phyloP scores from a whole-genome alignment of 2,329 filamentous ascomycete species.

The Arthrobotrys pseudoclavata region DNA sequence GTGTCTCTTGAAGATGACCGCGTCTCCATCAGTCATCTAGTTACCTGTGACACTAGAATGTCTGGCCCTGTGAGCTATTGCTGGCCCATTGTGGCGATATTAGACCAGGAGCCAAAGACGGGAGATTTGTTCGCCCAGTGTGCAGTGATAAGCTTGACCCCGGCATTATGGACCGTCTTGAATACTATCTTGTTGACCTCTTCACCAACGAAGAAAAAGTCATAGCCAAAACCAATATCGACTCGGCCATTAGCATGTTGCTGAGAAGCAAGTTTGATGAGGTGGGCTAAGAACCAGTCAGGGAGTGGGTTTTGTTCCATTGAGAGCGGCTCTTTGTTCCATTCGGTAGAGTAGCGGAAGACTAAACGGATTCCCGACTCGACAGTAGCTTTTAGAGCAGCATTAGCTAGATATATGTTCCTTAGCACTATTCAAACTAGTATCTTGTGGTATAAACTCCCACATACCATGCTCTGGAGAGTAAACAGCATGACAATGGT shows the following conservation, averaged over 20 bases:
- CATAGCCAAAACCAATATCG: conserved; percentile 68
- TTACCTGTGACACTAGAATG: conserved; percentile 68
- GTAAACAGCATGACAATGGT: conserved; percentile 66
- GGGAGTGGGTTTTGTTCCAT: conserved; percentile 63
- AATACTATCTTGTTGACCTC: conserved; percentile 67
- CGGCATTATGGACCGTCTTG: conserved; percentile 65
- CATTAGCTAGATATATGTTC: conserved; percentile 60
- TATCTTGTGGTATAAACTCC: background rate
- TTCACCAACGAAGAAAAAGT: conserved; percentile 67
- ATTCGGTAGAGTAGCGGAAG: conserved; percentile 67
- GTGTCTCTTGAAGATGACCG: conserved; percentile 65
- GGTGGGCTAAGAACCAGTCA: conserved; percentile 66
- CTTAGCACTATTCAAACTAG: background rate
- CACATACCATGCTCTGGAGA: conserved; percentile 64
- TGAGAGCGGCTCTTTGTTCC: conserved; percentile 63
- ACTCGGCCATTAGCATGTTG: conserved; percentile 65
- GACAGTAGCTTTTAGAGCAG: conserved; percentile 67
- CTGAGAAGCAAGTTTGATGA: conserved; percentile 65
- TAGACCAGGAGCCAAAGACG: conserved; percentile 19
- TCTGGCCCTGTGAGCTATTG: conserved; percentile 67
- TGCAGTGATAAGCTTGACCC: conserved; percentile 67
- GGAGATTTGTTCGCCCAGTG: conserved; percentile 64
- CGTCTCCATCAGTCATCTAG: conserved; percentile 65
- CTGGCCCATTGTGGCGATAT: conserved; percentile 61
- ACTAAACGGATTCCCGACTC: conserved; percentile 69